Conservation (phyloP, 2,329 filamentous ascomycete species). For the Xylaria multiplex region DNA sequence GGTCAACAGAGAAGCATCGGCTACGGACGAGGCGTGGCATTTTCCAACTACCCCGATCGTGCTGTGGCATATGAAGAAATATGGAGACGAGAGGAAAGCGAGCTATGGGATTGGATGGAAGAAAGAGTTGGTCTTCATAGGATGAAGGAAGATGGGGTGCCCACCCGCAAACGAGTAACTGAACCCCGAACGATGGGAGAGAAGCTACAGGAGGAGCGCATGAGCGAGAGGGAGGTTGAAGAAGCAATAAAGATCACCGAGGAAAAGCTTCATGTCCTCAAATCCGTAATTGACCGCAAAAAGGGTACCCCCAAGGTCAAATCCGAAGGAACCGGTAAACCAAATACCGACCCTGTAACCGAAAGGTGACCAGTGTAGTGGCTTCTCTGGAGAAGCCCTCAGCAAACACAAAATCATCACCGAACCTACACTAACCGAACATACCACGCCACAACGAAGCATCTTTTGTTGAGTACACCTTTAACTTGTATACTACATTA, state of each 20-base stretch:
- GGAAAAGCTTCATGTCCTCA: slow-evolving; percentile 81
- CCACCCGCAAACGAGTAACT: slow-evolving; percentile 59
- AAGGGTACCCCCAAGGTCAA: slow-evolving; percentile 48
- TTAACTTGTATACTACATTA: slow-evolving; percentile 36
- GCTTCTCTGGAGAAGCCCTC: slow-evolving; percentile 6
- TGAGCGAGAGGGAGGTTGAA: slow-evolving; percentile 78
- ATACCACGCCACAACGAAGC: slow-evolving; percentile 38
- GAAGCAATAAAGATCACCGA: slow-evolving; percentile 88
- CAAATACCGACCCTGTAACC: slow-evolving; percentile 4
- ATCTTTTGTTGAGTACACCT: slow-evolving; percentile 36
- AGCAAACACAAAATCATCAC: slow-evolving; percentile 15
- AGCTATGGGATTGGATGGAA: slow-evolving; percentile 93
- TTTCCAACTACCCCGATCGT: slow-evolving; percentile 67
- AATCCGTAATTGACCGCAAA: slow-evolving; percentile 74
- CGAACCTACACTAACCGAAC: slow-evolving; percentile 26
- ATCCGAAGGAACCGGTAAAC: slow-evolving; percentile 9
- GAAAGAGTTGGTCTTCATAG: slow-evolving; percentile 80
- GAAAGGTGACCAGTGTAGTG: slow-evolving; percentile 21
- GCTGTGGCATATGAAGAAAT: slow-evolving; percentile 90
- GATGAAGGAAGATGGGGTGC: slow-evolving; percentile 54
- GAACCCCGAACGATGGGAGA: slow-evolving; percentile 69
- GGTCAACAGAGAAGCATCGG: slow-evolving; percentile 52
- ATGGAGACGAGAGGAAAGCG: slow-evolving; percentile 87
- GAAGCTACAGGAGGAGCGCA: slow-evolving; percentile 66
- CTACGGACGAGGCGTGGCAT: slow-evolving; percentile 54